Percentiles rank a stretch among this genome's conserved stretches.
phyloP scores from a whole-genome alignment of 78 protist species.

The Fonticula alba region DNA sequence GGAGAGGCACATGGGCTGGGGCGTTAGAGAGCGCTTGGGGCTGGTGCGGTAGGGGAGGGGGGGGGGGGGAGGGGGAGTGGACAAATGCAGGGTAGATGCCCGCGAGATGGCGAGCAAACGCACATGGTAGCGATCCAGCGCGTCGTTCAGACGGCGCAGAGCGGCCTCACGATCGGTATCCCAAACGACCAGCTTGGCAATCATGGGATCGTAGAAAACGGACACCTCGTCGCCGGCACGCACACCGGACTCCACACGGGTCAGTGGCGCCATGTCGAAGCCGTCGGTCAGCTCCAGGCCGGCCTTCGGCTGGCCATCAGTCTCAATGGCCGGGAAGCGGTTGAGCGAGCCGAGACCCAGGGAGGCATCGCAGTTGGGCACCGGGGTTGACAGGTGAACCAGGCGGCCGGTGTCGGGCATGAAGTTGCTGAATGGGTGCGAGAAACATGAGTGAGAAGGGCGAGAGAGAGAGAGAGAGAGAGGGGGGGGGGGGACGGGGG shows the following conservation, averaged over 20 bases:
- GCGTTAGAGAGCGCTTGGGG: no score
- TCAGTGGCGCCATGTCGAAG: background rate
- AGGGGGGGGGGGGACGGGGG: no score
- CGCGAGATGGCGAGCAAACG: no score
- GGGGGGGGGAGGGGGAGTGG: background rate
- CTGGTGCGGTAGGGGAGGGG: no score
- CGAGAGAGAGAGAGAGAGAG: no score
- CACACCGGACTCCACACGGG: conserved; percentile 35
- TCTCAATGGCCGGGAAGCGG: background rate
- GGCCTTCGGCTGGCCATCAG: background rate
- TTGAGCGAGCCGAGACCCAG: background rate
- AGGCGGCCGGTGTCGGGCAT: conserved; percentile 59
- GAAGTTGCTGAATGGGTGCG: conserved; percentile 36
- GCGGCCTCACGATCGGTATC: conserved; percentile 13
- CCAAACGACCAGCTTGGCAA: conserved; percentile 67
- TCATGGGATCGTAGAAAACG: conserved; percentile 68
- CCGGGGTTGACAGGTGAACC: conserved; percentile 29
- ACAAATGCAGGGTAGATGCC: conserved; percentile 25
- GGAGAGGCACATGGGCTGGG: no score
- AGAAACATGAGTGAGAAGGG: no score
- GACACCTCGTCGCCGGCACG: conserved; percentile 59
- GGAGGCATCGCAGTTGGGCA: background rate
- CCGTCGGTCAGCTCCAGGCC: background rate
- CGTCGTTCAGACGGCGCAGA: background rate
- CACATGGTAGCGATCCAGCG: conserved; percentile 7